phyloP scores from a whole-genome alignment of 306 rosid genomes.

The Quercus engelmannii region DNA sequence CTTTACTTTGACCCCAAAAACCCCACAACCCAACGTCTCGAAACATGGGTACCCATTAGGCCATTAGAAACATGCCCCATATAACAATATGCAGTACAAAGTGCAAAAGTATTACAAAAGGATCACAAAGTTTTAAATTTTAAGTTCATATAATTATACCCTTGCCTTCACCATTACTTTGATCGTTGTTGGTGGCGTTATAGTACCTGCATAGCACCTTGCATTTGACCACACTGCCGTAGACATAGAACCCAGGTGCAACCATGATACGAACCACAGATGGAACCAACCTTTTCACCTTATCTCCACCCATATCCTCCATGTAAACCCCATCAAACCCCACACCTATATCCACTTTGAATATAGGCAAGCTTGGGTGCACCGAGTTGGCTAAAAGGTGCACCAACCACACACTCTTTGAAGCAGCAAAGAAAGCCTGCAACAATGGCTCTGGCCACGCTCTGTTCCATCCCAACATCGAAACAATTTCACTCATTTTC shows the following conservation, averaged over 20 bases:
- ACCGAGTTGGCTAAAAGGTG: slow-evolving; percentile 81
- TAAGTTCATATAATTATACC: slow-evolving; percentile 12
- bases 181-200: slow-evolving; percentile 13
- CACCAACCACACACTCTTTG: slow-evolving; percentile 85
- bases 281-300: slow-evolving; percentile 47
- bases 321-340: slow-evolving; percentile 71
- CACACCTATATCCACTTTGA: slow-evolving; percentile 62
- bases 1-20: slow-evolving; percentile 35
- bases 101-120: slow-evolving; percentile 1
- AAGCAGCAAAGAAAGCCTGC: slow-evolving; percentile 86
- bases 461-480: slow-evolving; percentile 87
- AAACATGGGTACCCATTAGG: not conserved
- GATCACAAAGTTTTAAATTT: slow-evolving; percentile 1
- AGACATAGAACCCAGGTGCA: slow-evolving; percentile 89
- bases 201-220: slow-evolving; percentile 86
- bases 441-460: slow-evolving; percentile 92
- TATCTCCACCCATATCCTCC: slow-evolving; percentile 88
- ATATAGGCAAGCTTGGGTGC: slow-evolving; percentile 66
- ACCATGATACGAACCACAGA: slow-evolving; percentile 72
- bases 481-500: slow-evolving; percentile 94
- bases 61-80: slow-evolving; percentile 1
- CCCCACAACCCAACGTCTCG: not conserved
- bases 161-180: slow-evolving; percentile 19
- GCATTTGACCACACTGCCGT: slow-evolving; percentile 76
- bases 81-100: not conserved